phyloP scores from a whole-genome alignment of 225 moss, liverwort and hornwort species.

The Physcomitrellopsis africana region DNA sequence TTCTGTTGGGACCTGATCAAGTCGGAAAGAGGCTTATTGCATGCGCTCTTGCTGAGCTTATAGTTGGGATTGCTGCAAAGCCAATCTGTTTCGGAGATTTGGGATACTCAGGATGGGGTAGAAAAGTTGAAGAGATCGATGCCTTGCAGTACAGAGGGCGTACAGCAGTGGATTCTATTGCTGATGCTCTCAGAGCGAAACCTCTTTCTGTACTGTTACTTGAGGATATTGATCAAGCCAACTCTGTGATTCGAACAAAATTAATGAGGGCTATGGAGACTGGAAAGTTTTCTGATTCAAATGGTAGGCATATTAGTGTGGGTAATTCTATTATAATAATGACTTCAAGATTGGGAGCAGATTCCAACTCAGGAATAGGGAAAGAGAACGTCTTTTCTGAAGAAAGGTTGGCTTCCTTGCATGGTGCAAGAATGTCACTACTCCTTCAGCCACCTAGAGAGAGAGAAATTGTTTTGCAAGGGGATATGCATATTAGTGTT shows the following conservation, averaged over 20 bases:
- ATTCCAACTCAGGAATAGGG: background rate
- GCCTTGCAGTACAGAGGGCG: slow-evolving; percentile 37
- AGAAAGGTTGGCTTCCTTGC: slow-evolving; percentile 34
- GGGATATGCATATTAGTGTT: slow-evolving; percentile 34
- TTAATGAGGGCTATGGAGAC: slow-evolving; percentile 60
- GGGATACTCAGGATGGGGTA: too few species aligned
- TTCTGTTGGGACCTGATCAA: slow-evolving; percentile 66
- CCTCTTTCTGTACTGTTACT: slow-evolving; percentile 62
- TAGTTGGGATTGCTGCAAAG: slow-evolving; percentile 46
- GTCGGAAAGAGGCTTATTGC: slow-evolving; percentile 65
- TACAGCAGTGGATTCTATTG: slow-evolving; percentile 55
- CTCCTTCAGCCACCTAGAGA: slow-evolving; percentile 24
- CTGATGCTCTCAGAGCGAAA: slow-evolving; percentile 45
- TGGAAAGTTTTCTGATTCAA: slow-evolving; percentile 61
- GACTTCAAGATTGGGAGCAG: slow-evolving; percentile 58
- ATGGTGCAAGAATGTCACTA: slow-evolving; percentile 40
- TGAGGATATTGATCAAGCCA: slow-evolving; percentile 71
- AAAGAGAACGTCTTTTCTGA: slow-evolving; percentile 39
- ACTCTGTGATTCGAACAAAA: slow-evolving; percentile 38
- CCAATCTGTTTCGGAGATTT: slow-evolving; percentile 37
- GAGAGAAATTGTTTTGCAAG: slow-evolving; percentile 47
- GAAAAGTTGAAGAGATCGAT: too few species aligned
- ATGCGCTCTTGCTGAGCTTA: slow-evolving; percentile 53
- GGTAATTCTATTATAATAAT: slow-evolving; percentile 61
- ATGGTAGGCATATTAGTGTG: slow-evolving; percentile 56